phyloP scores from a whole-genome alignment of 176 grass and related monocot genomes.

The Hordeum vulgare region MorexV3_pseudomolecules_assembly NC_058523.1:467662571-467663070 shows the following conservation, averaged over 20 bases:
- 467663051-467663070: background rate
- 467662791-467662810: background rate
- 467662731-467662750: background rate
- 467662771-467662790: background rate
- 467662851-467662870: background rate
- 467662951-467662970: background rate
- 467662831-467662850: background rate
- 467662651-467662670: background rate
- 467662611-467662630: background rate
- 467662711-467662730: background rate
- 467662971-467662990: background rate
- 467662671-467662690: background rate
- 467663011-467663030: background rate
- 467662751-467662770: background rate
- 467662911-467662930: background rate
- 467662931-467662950: background rate
- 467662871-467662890: background rate
- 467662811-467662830: background rate
- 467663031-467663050: background rate
- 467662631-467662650: background rate
- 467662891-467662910: background rate
- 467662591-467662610: background rate
- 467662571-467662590: background rate
- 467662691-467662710: background rate
- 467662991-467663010: background rate